phyloP scores from a whole-genome alignment of 2,329 filamentous ascomycete genomes.

The Ambrosiella cleistominuta region DNA sequence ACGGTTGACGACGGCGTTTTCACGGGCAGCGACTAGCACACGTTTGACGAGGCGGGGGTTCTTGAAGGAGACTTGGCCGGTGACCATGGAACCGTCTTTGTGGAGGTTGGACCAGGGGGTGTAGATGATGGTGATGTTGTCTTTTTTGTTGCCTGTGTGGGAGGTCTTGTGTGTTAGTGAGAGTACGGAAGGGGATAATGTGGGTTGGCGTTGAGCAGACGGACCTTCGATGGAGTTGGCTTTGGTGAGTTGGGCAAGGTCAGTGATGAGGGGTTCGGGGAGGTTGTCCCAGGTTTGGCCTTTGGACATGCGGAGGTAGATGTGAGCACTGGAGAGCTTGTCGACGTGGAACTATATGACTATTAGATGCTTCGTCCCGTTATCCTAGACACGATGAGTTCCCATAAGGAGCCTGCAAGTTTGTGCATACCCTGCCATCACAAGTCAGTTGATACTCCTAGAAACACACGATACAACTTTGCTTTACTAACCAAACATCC shows the following conservation, averaged over 20 bases:
- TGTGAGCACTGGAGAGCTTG: slow-evolving; percentile 90
- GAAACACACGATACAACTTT: background rate
- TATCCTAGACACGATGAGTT: too few species aligned
- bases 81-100: slow-evolving; percentile 91
- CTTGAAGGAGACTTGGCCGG: slow-evolving; percentile 88
- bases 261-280: slow-evolving; percentile 53
- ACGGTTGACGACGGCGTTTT: slow-evolving; percentile 89
- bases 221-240: slow-evolving; percentile 93
- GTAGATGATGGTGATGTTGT: slow-evolving; percentile 92
- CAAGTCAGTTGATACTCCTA: background rate
- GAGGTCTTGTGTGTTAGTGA: background rate
- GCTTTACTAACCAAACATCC: slow-evolving; percentile 62
- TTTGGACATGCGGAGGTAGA: slow-evolving; percentile 73
- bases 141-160: slow-evolving; percentile 77
- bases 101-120: slow-evolving; percentile 94
- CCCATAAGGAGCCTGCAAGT: too few species aligned
- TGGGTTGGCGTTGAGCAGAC: background rate
- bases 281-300: slow-evolving; percentile 73
- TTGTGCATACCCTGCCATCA: background rate
- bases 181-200: background rate
- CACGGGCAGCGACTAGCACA: slow-evolving; percentile 59
- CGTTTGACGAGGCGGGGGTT: slow-evolving; percentile 72
- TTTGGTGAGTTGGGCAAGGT: slow-evolving; percentile 95
- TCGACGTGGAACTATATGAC: slow-evolving; percentile 71
- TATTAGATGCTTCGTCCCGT: background rate